Percentiles rank a stretch among this genome's conserved stretches.
phyloP scores from a whole-genome alignment of 192 early-diverging fungal species.

The Podila verticillata region DNA sequence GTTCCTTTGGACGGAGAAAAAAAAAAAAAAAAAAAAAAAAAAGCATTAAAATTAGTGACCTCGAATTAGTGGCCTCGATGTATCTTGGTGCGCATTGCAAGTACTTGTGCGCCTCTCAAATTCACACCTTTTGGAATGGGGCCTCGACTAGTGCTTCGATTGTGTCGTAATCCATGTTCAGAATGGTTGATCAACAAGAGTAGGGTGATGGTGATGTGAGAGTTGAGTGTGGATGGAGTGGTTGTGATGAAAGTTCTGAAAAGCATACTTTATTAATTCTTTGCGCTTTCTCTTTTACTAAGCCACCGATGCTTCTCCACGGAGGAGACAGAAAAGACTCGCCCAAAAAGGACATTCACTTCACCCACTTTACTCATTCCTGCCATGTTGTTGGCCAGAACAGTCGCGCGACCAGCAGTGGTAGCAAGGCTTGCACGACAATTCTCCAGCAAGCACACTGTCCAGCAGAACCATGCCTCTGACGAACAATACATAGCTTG shows the following conservation, averaged over 20 bases:
- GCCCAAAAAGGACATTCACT: background rate
- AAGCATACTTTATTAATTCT: too few relatives aligned
- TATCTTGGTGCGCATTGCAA: too few relatives aligned
- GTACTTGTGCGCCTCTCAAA: background rate
- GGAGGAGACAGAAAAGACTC: too few relatives aligned
- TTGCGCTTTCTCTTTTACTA: too few relatives aligned
- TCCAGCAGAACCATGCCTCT: background rate
- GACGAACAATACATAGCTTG: slow-evolving; percentile 12
- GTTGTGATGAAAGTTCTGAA: too few relatives aligned
- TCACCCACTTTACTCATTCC: background rate
- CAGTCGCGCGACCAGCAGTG: background rate
- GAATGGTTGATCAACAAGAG: background rate
- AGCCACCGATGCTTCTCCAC: too few relatives aligned
- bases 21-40: background rate
- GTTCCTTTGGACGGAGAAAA: slow-evolving; percentile 24
- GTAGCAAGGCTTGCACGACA: background rate
- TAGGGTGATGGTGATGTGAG: background rate
- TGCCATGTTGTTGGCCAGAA: background rate
- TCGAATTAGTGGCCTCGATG: background rate
- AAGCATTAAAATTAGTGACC: background rate
- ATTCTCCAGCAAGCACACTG: background rate
- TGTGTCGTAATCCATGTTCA: slow-evolving; percentile 45
- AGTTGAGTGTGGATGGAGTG: background rate
- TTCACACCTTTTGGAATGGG: slow-evolving; percentile 64
- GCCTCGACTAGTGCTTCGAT: slow-evolving; percentile 71